Evolutionary conservation across 257 asterid species (phyloP).

Genomic region (Misopates orontium): DNA sequence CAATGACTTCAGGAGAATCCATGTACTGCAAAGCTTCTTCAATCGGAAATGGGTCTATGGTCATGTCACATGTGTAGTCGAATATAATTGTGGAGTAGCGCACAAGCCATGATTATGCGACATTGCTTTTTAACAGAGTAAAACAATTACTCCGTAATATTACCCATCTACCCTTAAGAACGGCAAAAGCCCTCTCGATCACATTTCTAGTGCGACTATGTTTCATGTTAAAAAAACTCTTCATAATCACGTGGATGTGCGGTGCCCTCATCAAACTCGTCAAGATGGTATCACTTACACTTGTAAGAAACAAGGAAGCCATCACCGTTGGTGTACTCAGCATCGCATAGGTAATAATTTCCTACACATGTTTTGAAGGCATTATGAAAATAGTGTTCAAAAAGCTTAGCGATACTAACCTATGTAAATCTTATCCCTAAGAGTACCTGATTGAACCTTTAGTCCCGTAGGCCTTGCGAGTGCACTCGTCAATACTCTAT

Average conservation of each 20-base stretch:
- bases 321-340: not conserved
- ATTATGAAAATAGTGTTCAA: too few species aligned
- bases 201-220: too few species aligned
- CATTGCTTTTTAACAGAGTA: not conserved
- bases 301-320: constrained; percentile 6
- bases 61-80: not conserved
- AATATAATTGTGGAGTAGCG: not conserved
- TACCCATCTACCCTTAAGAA: not conserved
- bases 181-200: not conserved
- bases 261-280: not conserved
- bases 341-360: constrained; percentile 17
- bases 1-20: not conserved
- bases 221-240: not conserved
- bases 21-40: too few species aligned
- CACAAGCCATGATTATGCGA: constrained; percentile 10
- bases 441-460: too few species aligned
- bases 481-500: not conserved
- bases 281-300: not conserved
- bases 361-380: too few species aligned
- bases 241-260: not conserved
- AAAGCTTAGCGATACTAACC: too few species aligned
- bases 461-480: too few species aligned
- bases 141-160: not conserved
- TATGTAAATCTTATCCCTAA: too few species aligned
- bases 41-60: not conserved